These are phyloP conservation scores for Zizania latifolia DNA, from an alignment of 176 grass and related monocot genomes.

Conservation along the genomic window DNA sequence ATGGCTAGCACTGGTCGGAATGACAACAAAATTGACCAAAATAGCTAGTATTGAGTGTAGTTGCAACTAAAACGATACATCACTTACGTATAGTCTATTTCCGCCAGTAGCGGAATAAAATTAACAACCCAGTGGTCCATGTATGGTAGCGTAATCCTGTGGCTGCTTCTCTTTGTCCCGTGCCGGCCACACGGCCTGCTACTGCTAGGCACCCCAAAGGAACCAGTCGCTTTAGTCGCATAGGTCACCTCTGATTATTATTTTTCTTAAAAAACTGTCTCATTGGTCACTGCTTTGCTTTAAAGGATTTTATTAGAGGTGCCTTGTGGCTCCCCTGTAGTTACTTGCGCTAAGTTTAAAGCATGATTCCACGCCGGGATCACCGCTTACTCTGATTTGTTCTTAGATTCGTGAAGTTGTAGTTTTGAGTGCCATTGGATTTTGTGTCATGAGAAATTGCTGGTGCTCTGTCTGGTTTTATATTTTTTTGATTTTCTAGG, in stretches of 20 bases:
- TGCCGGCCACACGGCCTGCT: slow-evolving; percentile 56
- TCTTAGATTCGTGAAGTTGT: neutral
- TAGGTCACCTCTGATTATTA: neutral
- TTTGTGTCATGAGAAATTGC: no score
- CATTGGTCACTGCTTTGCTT: neutral
- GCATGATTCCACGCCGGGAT: neutral
- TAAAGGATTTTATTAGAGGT: neutral
- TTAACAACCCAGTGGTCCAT: no score
- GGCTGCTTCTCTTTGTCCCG: slow-evolving; percentile 29
- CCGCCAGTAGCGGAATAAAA: no score
- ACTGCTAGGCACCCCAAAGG: neutral
- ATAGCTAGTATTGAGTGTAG: no score
- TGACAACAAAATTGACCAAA: no score
- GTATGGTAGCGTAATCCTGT: slow-evolving; percentile 1
- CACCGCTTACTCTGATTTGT: neutral
- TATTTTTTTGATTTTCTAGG: no score
- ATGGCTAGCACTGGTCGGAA: no score
- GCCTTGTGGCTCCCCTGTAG: neutral
- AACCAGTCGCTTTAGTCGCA: neutral
- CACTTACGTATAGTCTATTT: no score
- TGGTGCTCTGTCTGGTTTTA: no score
- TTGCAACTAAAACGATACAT: no score
- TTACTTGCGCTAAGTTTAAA: no score
- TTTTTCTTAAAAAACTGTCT: no score
- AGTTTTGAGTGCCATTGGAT: neutral